Evolutionary conservation across 2,329 filamentous ascomycete species (phyloP).

Genomic region (Clonostachys sp.): DNA sequence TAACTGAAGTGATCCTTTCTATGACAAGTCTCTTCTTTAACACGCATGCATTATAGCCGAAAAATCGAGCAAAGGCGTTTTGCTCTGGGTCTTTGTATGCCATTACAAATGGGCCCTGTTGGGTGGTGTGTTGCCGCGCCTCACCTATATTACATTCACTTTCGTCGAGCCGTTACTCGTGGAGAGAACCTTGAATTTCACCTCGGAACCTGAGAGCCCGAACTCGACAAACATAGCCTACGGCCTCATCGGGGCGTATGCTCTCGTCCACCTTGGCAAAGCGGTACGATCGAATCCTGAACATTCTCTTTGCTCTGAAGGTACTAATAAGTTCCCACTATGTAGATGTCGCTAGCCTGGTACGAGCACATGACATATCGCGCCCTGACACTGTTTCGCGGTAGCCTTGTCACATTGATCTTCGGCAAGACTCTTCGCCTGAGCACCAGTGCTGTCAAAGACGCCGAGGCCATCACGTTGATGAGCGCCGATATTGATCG

Average conservation of each 20-base stretch:
- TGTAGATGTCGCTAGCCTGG: too few species aligned
- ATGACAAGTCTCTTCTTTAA: background rate
- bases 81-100: conserved; percentile 3
- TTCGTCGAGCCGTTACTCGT: conserved; percentile 20
- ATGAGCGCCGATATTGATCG: conserved; percentile 17
- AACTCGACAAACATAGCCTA: background rate
- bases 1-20: too few species aligned
- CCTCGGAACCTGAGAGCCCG: conserved; percentile 9
- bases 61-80: background rate
- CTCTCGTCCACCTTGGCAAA: conserved; percentile 14
- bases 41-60: background rate
- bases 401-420: conserved; percentile 14
- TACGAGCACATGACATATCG: conserved; percentile 12
- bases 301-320: too few species aligned
- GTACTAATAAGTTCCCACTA: too few species aligned
- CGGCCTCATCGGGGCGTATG: conserved; percentile 17
- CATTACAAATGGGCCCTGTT: conserved; percentile 2
- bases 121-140: conserved; percentile 6
- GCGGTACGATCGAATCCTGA: conserved; percentile 7
- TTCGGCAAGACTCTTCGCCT: conserved; percentile 14
- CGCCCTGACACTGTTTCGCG: conserved; percentile 15
- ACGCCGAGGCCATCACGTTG: conserved; percentile 14
- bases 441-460: conserved; percentile 1
- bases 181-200: conserved; percentile 9
- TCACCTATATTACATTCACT: conserved; percentile 14